Evolutionary conservation across 768 basidiomycete genomes (phyloP).

Genomic region (Podaxis sp.): DNA sequence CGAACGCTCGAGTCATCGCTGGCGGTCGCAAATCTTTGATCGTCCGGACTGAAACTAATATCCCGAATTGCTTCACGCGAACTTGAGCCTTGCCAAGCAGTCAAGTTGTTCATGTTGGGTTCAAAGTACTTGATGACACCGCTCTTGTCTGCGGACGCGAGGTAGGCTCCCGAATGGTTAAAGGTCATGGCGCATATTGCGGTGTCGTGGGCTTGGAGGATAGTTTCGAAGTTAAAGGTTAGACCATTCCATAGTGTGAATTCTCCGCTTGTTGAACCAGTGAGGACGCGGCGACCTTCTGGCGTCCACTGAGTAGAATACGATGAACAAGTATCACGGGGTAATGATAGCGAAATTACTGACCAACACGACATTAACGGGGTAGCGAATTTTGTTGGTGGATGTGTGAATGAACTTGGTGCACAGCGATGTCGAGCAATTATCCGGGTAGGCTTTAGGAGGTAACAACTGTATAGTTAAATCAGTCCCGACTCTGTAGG

Average conservation of each 20-base stretch:
- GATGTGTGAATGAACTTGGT: slow-evolving; percentile 98
- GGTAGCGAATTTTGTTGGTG: slow-evolving; percentile 97
- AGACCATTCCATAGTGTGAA: slow-evolving; percentile 99
- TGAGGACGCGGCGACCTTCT: slow-evolving; percentile 88
- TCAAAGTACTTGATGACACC: slow-evolving; percentile 99
- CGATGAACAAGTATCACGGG: neutral
- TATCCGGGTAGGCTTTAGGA: slow-evolving; percentile 87
- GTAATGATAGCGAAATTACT: slow-evolving; percentile 31
- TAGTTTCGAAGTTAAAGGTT: slow-evolving; percentile 99
- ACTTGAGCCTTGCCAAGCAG: slow-evolving; percentile 85
- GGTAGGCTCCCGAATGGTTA: slow-evolving; percentile 90
- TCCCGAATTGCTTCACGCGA: slow-evolving; percentile 92
- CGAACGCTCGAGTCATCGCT: slow-evolving; percentile 95
- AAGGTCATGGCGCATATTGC: slow-evolving; percentile 89
- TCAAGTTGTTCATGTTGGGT: slow-evolving; percentile 98
- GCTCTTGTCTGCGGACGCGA: slow-evolving; percentile 89
- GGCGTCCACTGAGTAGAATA: slow-evolving; percentile 84
- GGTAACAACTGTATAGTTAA: slow-evolving; percentile 72
- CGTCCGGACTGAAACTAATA: slow-evolving; percentile 89
- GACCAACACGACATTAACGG: slow-evolving; percentile 93
- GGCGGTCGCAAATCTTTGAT: slow-evolving; percentile 88
- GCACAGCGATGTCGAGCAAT: slow-evolving; percentile 90
- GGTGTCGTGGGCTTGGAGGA: slow-evolving; percentile 97
- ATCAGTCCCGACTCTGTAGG: slow-evolving; percentile 18
- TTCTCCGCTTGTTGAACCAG: slow-evolving; percentile 95